Evolutionary conservation across 306 rosid genomes (phyloP).

Genomic region (Quercus gilva): DNA sequence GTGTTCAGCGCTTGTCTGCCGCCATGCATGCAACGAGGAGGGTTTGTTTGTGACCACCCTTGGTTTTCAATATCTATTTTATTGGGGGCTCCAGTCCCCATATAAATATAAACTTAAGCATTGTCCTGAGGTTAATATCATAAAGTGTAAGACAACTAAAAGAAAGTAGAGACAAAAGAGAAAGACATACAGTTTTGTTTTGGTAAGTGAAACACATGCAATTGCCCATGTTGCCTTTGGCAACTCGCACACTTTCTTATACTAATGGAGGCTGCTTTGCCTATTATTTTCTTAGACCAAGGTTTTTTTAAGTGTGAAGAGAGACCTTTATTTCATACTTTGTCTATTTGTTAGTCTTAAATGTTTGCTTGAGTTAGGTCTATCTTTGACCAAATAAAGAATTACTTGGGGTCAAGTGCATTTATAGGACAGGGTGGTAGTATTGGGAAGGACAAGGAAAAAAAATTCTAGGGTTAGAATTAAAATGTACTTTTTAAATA

Average conservation of each 20-base stretch:
- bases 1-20: slow-evolving; percentile 70
- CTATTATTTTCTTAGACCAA: neutral
- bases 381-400: neutral
- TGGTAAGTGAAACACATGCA: too few relatives aligned
- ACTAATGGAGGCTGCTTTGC: neutral
- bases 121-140: neutral
- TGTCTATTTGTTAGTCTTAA: neutral
- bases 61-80: neutral
- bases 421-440: neutral
- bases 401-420: neutral
- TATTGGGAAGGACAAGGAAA: too few relatives aligned
- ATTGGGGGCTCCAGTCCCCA: neutral
- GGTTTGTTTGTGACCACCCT: slow-evolving; percentile 7
- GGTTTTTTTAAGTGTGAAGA: neutral
- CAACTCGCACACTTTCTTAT: neutral
- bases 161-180: neutral
- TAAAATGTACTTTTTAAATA: too few relatives aligned
- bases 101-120: neutral
- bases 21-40: slow-evolving; percentile 56
- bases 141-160: neutral
- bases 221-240: neutral
- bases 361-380: neutral
- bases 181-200: neutral
- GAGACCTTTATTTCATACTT: neutral
- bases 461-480: too few relatives aligned